Percentiles rank a stretch among this genome's conserved stretches.
phyloP scores from a whole-genome alignment of 75 land plant species.

The Selaginella tamariscina region DNA sequence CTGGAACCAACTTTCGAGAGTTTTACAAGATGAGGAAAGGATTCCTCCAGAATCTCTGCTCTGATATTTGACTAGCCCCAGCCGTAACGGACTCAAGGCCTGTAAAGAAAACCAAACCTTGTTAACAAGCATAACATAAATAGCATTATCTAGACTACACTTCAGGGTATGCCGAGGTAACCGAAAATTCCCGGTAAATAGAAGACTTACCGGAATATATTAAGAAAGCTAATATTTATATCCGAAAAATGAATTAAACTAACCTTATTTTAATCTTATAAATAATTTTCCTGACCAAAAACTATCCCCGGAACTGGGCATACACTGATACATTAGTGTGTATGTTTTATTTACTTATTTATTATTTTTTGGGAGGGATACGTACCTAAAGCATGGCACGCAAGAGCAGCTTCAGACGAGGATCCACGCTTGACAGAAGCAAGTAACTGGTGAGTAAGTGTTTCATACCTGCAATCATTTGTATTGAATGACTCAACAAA shows the following conservation, averaged over 20 bases:
- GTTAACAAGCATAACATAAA: no score
- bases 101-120: conserved; percentile 13
- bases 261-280: no score
- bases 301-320: no score
- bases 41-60: conserved; percentile 49
- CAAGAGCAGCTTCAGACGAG: conserved; percentile 41
- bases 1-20: conserved; percentile 45
- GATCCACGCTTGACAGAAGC: conserved; percentile 55
- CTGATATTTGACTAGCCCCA: conserved; percentile 53
- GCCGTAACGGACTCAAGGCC: conserved; percentile 60
- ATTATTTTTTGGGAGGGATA: no score
- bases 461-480: conserved; percentile 43
- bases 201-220: no score
- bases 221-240: background rate
- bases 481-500: background rate
- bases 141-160: no score
- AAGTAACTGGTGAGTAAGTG: conserved; percentile 52
- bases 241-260: background rate
- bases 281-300: no score
- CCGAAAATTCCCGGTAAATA: no score
- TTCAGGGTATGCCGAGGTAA: no score
- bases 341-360: no score
- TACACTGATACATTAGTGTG: no score
- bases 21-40: conserved; percentile 38
- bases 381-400: conserved; percentile 52